Base-by-base conservation (phyloP, 2,329 filamentous ascomycete species). In the Penicillium aurantiogriseum region DNA sequence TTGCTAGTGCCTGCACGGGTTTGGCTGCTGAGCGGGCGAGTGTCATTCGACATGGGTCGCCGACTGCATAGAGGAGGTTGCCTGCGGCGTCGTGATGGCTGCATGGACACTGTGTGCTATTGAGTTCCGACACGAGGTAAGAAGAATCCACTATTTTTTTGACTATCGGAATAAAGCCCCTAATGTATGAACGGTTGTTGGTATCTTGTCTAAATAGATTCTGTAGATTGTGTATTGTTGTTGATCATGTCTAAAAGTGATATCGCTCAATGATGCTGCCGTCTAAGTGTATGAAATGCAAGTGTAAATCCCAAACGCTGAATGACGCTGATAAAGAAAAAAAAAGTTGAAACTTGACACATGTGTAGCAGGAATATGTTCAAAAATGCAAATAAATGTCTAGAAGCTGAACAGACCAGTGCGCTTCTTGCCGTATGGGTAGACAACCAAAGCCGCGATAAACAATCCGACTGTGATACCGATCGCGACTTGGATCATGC, bases 381-480 rank as follows among this genome's bases (percentile, higher is more conserved):
- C 23, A 46, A 44, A 51, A n/a, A 42, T 56, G 49, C 47, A 55
- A 42, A 58, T 19, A 36, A 50, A 51, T 55, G 15, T 27, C 54
- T 49, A 76, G 61, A 80, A 80, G 66, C 76, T 80, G 64, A 80
- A 80, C 43, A 80, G 61, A 15, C 77, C 78, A 66, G 78, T 80
- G 57, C 78, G 74, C 67, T 77, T 76, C 67, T 80, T 80, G 21
- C 78, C 78, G 54, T 77, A 69, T 2, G 79, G 79, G 67, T 81
- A 81, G 35, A 81, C 74, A 35, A 80, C 73, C 62, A 80, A 65
- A 35, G 78, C 77, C 46, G 78, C 78, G 54, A 81, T 67, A 64
- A 80, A 81, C 27, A 81, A 63, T 4, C 79, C 79, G 6, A 80
- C 77, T 0, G 78, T 80, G 58, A 80, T 80, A n/a, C 77, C 79